A percentile compares a stretch with the other conserved stretches of the same genome.
Evolutionary conservation across 805 yeast species (phyloP).

Genomic region (Deakozyma indianensis): DNA sequence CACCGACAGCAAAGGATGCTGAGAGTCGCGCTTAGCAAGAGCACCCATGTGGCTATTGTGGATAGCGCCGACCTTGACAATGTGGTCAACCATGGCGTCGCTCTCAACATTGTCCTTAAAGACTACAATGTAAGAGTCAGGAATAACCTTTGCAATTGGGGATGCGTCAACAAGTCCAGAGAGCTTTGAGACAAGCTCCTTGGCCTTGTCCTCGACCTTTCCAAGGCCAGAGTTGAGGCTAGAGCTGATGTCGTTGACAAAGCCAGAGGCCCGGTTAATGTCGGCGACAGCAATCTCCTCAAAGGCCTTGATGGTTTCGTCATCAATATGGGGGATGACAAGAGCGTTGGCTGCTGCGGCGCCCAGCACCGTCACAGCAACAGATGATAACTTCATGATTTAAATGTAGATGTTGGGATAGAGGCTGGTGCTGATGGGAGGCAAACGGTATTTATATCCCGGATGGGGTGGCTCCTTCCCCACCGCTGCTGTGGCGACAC

Average conservation of each 20-base stretch:
- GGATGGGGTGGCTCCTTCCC: neutral
- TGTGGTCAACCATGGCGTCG: slow-evolving; percentile 47
- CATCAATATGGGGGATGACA: slow-evolving; percentile 42
- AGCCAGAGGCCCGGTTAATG: slow-evolving; percentile 8
- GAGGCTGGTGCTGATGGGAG: neutral
- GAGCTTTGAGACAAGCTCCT: slow-evolving; percentile 8
- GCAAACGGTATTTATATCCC: neutral
- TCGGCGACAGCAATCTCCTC: slow-evolving; percentile 5
- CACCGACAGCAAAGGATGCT: slow-evolving; percentile 13
- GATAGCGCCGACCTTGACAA: slow-evolving; percentile 41
- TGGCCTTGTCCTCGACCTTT: slow-evolving; percentile 6
- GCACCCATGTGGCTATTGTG: slow-evolving; percentile 12
- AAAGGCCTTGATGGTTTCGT: slow-evolving; percentile 27
- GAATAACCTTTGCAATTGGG: slow-evolving; percentile 22
- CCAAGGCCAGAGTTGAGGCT: neutral
- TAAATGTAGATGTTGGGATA: neutral
- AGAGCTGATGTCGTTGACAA: slow-evolving; percentile 11
- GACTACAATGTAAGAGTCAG: slow-evolving; percentile 51
- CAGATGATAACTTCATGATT: slow-evolving; percentile 12
- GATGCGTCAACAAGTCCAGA: slow-evolving; percentile 35
- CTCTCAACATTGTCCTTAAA: slow-evolving; percentile 50
- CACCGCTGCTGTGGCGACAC: neutral
- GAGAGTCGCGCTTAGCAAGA: slow-evolving; percentile 27
- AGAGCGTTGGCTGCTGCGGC: slow-evolving; percentile 33
- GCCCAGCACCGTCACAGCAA: slow-evolving; percentile 14